Evolutionary conservation across 768 basidiomycete species (phyloP), one percentile per base, ranked within the genome.

Genomic region (Leucogyrophana mollusca): DNA sequence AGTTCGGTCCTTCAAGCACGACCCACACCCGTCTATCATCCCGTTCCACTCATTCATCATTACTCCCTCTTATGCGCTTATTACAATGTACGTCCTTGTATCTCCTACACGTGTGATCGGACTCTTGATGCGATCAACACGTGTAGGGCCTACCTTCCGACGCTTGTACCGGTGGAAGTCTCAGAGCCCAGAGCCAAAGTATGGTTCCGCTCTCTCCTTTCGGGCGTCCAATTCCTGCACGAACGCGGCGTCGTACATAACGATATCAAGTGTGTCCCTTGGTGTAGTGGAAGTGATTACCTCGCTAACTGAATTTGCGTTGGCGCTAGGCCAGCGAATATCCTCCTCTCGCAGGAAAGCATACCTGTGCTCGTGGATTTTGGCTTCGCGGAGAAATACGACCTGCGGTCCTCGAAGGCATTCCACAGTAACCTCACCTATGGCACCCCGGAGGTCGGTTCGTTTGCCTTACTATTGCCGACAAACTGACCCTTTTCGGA

Each of bases 41-140:
- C 81, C 83, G 9, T 97, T 98, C 68, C 85, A 94, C 58, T 87
- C 89, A 3, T 97, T 98, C 74, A 86, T 95, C 61, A 90, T 94
- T 55, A 91, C 91, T 0, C 89, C 91, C 4, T 87, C 83, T 22
- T 94, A 88, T 65, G 94, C 92, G 34, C 76, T 94, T 50, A 90
- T 91, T 56, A 89, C 88, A n/a, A 93, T 91, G 92, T 94, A 58
- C 61, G 90, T 75, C 4, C 30, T 30, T 53, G 22, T 47, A 16
- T 39, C 32, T 35, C 16, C 21, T 3, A 40, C 30, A 33, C 32
- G 40, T 54, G n/a, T 24, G 13, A 7, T 6, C 46, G 56, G 34
- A 34, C 13, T 20, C 44, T 57, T 40, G 25, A 45, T 27, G 18
- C 27, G 38, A 52, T 33, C 7, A 30, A 25, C 33, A 34, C 45